Conservation (phyloP, 2,329 filamentous ascomycete species). For the Elsinoe necatrix region DNA sequence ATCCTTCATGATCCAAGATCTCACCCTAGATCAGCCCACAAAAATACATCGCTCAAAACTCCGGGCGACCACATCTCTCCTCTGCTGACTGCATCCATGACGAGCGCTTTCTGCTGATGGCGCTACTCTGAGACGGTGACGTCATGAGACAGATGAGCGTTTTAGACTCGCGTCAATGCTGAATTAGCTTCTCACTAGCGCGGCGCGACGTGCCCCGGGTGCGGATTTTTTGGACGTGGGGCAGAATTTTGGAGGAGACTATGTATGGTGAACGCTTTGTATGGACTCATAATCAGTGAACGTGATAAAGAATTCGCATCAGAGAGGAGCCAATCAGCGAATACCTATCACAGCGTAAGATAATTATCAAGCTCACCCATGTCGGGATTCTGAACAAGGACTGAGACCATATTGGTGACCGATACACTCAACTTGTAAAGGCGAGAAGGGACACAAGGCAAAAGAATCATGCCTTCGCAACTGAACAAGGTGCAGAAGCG, state of each 20-base stretch:
- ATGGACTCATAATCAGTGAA: too few relatives aligned
- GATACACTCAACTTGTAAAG: too few relatives aligned
- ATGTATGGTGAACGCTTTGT: background rate
- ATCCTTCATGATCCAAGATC: background rate
- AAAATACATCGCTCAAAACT: background rate
- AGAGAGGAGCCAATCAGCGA: too few relatives aligned
- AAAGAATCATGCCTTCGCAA: slow-evolving; percentile 55
- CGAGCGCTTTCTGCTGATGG: background rate
- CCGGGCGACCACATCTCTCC: background rate
- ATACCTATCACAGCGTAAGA: too few relatives aligned
- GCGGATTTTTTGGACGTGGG: background rate
- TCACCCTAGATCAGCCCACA: background rate
- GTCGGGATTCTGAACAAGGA: too few relatives aligned
- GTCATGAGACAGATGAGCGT: background rate
- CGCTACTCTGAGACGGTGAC: background rate
- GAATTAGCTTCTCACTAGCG: background rate
- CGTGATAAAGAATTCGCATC: too few relatives aligned
- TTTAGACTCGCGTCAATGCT: background rate
- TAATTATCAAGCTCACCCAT: too few relatives aligned
- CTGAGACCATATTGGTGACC: too few relatives aligned
- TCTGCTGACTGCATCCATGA: background rate
- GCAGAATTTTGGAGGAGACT: background rate
- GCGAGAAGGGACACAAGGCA: background rate
- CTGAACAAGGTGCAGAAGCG: slow-evolving; percentile 80
- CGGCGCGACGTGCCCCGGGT: background rate